A percentile compares a stretch with the other conserved stretches of the same genome.
phyloP scores from a whole-genome alignment of 495 filamentous ascomycete species.

The Stereocaulon alpinum region DNA sequence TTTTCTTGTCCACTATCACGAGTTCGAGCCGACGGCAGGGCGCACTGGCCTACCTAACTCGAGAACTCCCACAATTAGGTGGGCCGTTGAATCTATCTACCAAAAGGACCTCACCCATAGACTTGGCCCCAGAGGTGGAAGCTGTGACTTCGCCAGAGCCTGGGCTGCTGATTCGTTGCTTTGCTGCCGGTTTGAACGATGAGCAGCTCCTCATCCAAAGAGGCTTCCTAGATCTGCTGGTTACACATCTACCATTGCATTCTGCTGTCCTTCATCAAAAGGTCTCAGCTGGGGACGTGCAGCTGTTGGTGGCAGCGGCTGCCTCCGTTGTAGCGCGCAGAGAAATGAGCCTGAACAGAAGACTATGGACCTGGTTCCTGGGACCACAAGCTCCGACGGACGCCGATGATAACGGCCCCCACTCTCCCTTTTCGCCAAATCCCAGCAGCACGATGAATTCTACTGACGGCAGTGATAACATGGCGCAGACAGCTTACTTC shows the following conservation, averaged over 20 bases:
- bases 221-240: constrained; percentile 85
- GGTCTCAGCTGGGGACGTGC: constrained; percentile 62
- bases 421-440: constrained; percentile 38
- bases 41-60: constrained; percentile 71
- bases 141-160: constrained; percentile 89
- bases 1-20: constrained; percentile 88
- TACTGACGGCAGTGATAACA: constrained; percentile 29
- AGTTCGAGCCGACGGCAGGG: constrained; percentile 73
- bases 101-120: not conserved
- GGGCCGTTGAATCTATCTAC: not conserved
- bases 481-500: constrained; percentile 58
- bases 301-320: constrained; percentile 71
- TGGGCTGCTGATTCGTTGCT: constrained; percentile 78
- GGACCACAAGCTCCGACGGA: constrained; percentile 60
- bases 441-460: constrained; percentile 36
- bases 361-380: constrained; percentile 94
- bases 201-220: constrained; percentile 85
- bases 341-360: constrained; percentile 92
- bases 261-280: constrained; percentile 67
- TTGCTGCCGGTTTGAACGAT: constrained; percentile 80
- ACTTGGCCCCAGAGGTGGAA: constrained; percentile 42
- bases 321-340: constrained; percentile 72
- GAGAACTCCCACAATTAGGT: constrained; percentile 67
- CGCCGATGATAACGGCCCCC: constrained; percentile 29
- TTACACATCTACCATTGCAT: constrained; percentile 82